phyloP scores from a whole-genome alignment of 495 filamentous ascomycete species.

The Recurvomyces mirabilis region DNA sequence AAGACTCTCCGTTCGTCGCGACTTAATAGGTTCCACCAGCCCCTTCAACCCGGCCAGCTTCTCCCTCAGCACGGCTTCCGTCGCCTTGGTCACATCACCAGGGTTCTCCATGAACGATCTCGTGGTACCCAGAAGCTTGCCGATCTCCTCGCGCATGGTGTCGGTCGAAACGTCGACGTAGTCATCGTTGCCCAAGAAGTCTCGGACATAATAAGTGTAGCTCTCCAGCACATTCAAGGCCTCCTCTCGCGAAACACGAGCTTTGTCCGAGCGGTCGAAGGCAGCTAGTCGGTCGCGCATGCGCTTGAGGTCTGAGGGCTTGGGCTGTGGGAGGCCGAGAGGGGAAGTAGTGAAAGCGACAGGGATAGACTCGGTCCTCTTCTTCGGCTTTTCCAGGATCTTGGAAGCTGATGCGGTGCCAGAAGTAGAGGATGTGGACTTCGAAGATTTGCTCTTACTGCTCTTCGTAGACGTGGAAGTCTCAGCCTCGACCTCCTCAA shows the following conservation, averaged over 20 bases:
- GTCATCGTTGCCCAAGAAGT: slow-evolving; percentile 61
- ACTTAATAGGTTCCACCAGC: slow-evolving; percentile 56
- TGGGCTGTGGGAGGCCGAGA: slow-evolving; percentile 48
- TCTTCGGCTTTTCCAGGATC: slow-evolving; percentile 41
- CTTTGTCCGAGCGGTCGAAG: slow-evolving; percentile 72
- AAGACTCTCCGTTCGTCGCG: slow-evolving; percentile 54
- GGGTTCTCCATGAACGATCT: slow-evolving; percentile 80
- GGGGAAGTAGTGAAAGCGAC: slow-evolving; percentile 51
- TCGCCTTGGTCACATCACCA: slow-evolving; percentile 59
- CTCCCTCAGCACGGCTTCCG: slow-evolving; percentile 55
- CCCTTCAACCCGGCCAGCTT: slow-evolving; percentile 63
- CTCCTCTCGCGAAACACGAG: slow-evolving; percentile 70
- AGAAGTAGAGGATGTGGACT: slow-evolving; percentile 34
- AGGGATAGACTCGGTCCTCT: slow-evolving; percentile 58
- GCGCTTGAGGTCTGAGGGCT: slow-evolving; percentile 47
- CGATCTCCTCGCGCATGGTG: slow-evolving; percentile 49
- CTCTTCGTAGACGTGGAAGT: slow-evolving; percentile 13
- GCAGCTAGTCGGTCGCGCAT: slow-evolving; percentile 59
- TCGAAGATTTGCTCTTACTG: slow-evolving; percentile 35
- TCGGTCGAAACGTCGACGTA: slow-evolving; percentile 61
- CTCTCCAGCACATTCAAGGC: slow-evolving; percentile 82
- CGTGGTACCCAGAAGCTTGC: slow-evolving; percentile 50
- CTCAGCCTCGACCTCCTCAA: slow-evolving; percentile 25
- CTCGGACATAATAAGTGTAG: slow-evolving; percentile 83
- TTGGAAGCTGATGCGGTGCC: slow-evolving; percentile 36